Conservation (phyloP, 139 green algal species). For the Pseudopediastrum boryanum region DNA sequence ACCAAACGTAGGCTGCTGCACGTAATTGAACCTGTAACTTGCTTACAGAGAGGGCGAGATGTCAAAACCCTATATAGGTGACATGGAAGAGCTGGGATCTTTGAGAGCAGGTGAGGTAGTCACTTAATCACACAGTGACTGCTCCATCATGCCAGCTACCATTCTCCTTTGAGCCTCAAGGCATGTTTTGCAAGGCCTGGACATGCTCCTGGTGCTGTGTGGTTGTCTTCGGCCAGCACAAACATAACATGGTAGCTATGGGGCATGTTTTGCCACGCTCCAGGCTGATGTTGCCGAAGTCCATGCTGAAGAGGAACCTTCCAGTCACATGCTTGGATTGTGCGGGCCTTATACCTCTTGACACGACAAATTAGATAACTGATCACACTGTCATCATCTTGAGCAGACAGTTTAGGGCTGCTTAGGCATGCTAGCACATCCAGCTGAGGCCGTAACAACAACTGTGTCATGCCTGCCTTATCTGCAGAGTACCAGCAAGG, state of each 20-base stretch:
- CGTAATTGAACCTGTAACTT: neutral
- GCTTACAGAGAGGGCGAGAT: slow-evolving; percentile 24
- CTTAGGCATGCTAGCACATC: neutral
- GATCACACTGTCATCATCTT: neutral
- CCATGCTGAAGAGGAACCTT: neutral
- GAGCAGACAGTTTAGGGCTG: neutral
- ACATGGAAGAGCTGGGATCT: slow-evolving; percentile 45
- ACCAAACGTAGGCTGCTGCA: neutral
- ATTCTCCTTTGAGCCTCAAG: neutral
- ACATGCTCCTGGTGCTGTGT: neutral
- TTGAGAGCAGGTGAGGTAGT: slow-evolving; percentile 48
- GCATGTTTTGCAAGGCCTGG: neutral
- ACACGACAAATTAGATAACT: neutral
- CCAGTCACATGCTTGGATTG: too few species aligned
- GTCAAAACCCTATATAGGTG: slow-evolving; percentile 57
- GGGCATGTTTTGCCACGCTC: neutral
- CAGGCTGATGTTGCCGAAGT: neutral
- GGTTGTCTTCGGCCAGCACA: neutral
- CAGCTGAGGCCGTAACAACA: slow-evolving; percentile 16
- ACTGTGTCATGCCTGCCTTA: neutral
- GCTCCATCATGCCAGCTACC: neutral
- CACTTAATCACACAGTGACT: neutral
- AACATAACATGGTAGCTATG: neutral
- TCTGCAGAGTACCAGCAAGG: slow-evolving; percentile 70
- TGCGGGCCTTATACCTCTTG: neutral